Evolutionary conservation across 257 asterid species (phyloP).

Genomic region (Rauvolfia tetraphylla): DNA sequence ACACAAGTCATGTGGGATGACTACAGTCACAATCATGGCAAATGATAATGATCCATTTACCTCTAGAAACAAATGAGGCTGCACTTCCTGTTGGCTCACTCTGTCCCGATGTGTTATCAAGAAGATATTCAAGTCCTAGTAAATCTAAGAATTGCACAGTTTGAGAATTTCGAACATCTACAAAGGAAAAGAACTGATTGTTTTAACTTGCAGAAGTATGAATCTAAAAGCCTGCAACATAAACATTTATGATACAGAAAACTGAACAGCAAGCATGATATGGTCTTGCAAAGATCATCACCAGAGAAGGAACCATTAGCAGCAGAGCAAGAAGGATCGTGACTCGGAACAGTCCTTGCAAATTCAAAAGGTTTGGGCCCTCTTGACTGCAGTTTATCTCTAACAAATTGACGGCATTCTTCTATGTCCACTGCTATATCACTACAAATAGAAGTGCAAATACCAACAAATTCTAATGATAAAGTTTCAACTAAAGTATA

Average conservation of each 20-base stretch:
- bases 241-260: not conserved
- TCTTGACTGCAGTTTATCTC: conserved; percentile 51
- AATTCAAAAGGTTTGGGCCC: conserved; percentile 73
- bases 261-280: not conserved
- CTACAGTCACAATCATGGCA: conserved; percentile 1
- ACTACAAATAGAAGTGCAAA: conserved; percentile 33
- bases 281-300: conserved; percentile 30
- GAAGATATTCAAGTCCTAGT: conserved; percentile 66
- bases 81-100: conserved; percentile 33
- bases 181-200: conserved; percentile 10
- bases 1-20: not conserved
- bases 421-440: conserved; percentile 46
- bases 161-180: conserved; percentile 78
- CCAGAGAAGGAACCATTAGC: conserved; percentile 41
- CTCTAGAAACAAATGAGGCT: conserved; percentile 37
- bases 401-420: conserved; percentile 52
- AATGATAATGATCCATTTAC: conserved; percentile 25
- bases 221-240: not conserved
- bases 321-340: conserved; percentile 44
- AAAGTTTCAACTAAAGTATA: conserved; percentile 10
- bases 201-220: conserved; percentile 6
- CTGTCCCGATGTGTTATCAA: conserved; percentile 37
- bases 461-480: conserved; percentile 11
- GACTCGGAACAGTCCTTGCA: conserved; percentile 63
- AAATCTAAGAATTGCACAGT: conserved; percentile 72